phyloP scores from a whole-genome alignment of 169 alveolate genomes.

The Cryptosporidium andersoni region DNA sequence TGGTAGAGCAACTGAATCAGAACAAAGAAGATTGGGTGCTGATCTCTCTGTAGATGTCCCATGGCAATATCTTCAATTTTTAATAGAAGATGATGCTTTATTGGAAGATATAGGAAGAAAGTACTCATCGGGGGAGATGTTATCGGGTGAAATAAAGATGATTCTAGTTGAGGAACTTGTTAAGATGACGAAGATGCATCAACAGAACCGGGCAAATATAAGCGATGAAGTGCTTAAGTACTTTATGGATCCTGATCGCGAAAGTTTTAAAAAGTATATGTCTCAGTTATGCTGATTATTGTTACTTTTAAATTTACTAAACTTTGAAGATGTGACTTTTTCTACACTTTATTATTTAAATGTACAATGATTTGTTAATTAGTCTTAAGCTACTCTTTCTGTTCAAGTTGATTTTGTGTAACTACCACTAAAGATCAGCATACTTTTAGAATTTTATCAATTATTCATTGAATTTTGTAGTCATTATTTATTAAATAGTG shows the following conservation, averaged over 20 bases:
- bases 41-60: conserved; percentile 96
- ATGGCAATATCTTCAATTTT: conserved; percentile 91
- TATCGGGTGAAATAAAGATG: conserved; percentile 95
- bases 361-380: no score
- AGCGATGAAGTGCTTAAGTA: conserved; percentile 11
- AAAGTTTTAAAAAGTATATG: conserved; percentile 4
- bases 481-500: no score
- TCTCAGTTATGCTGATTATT: not conserved
- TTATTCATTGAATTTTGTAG: no score
- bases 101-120: conserved; percentile 91
- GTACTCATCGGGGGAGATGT: conserved; percentile 94
- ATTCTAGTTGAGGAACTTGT: conserved; percentile 84
- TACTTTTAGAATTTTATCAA: no score
- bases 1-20: conserved; percentile 93
- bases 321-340: not conserved
- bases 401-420: no score
- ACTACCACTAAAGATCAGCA: no score
- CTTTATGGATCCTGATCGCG: conserved; percentile 39
- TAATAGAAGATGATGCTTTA: conserved; percentile 92
- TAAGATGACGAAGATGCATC: conserved; percentile 64
- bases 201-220: conserved; percentile 21
- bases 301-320: no score
- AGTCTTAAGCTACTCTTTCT: no score
- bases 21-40: conserved; percentile 94
- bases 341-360: not conserved